These are phyloP conservation scores for Pseudognaphalium luteoalbum DNA, from an alignment of 129 eudicot genomes.

Conservation along the genomic window DNA sequence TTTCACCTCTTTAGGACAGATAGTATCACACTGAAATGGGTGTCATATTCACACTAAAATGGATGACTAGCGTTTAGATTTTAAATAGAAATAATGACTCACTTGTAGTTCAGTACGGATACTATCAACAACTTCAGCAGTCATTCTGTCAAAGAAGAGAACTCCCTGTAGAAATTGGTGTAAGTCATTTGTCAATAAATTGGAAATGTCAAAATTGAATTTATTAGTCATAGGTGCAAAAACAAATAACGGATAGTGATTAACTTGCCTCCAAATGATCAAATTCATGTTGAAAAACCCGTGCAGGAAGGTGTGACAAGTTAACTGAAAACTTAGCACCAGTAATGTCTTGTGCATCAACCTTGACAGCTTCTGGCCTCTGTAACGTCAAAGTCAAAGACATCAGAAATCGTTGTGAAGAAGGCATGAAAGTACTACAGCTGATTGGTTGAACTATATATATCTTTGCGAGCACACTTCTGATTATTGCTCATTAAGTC, in stretches of 20 bases:
- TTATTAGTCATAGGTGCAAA: not conserved
- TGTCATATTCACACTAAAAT: too few species aligned
- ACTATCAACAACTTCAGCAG: conserved; percentile 69
- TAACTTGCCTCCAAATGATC: conserved; percentile 84
- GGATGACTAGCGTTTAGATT: too few species aligned
- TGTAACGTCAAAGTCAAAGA: conserved; percentile 30
- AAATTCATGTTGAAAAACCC: conserved; percentile 94
- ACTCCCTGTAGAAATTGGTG: conserved; percentile 54
- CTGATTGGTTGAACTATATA: not conserved
- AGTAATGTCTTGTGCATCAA: conserved; percentile 71
- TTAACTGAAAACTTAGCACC: conserved; percentile 36
- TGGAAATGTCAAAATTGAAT: not conserved
- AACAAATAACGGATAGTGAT: conserved; percentile 12
- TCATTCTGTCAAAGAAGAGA: conserved; percentile 91
- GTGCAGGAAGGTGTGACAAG: conserved; percentile 82
- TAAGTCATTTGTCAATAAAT: not conserved
- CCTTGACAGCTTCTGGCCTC: conserved; percentile 93
- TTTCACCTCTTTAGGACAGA: too few species aligned
- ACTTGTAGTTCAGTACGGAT: conserved; percentile 73
- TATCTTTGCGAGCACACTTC: not conserved
- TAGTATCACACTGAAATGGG: too few species aligned
- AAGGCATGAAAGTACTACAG: not conserved
- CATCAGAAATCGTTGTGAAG: not conserved
- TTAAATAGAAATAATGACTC: not conserved
- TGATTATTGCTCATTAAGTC: conserved; percentile 15